phyloP scores from a whole-genome alignment of 352 stramenopile genomes.

The Aphanomyces cochlioides region DNA sequence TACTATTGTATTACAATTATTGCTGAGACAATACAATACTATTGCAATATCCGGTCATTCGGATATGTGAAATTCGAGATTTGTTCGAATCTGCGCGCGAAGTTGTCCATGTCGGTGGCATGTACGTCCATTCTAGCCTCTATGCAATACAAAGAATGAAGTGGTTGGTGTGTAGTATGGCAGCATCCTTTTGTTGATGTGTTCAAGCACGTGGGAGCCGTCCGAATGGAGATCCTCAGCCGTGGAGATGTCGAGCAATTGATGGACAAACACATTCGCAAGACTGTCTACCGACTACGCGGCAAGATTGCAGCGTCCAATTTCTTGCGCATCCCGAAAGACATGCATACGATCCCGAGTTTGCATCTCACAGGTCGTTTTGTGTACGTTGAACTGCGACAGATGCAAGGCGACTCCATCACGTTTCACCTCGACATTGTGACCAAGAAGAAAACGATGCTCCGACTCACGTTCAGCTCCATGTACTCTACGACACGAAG shows the following conservation, averaged over 20 bases:
- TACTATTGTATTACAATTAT: no score
- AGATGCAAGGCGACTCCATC: conserved; percentile 40
- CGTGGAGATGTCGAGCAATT: conserved; percentile 68
- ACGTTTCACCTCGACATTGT: conserved; percentile 70
- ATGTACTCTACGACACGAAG: conserved; percentile 58
- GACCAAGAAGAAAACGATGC: conserved; percentile 57
- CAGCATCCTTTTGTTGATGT: conserved; percentile 85
- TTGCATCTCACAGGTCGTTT: conserved; percentile 64
- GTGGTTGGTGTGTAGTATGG: conserved; percentile 50
- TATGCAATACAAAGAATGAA: not conserved
- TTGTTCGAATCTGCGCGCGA: not conserved
- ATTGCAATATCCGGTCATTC: conserved; percentile 1
- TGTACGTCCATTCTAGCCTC: conserved; percentile 1
- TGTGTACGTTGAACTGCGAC: conserved; percentile 63
- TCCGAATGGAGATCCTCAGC: conserved; percentile 46
- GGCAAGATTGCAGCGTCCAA: conserved; percentile 69
- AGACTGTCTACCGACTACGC: conserved; percentile 74
- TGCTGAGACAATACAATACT: not conserved
- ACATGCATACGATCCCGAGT: conserved; percentile 38
- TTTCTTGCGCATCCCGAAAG: conserved; percentile 64
- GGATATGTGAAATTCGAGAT: conserved; percentile 3
- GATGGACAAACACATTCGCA: conserved; percentile 61
- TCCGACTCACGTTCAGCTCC: conserved; percentile 68
- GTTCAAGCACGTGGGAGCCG: conserved; percentile 69
- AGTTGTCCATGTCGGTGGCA: not conserved